Evolutionary conservation across 1,284 basidiomycete genomes (phyloP).

Genomic region (Malassezia cuniculi): DNA sequence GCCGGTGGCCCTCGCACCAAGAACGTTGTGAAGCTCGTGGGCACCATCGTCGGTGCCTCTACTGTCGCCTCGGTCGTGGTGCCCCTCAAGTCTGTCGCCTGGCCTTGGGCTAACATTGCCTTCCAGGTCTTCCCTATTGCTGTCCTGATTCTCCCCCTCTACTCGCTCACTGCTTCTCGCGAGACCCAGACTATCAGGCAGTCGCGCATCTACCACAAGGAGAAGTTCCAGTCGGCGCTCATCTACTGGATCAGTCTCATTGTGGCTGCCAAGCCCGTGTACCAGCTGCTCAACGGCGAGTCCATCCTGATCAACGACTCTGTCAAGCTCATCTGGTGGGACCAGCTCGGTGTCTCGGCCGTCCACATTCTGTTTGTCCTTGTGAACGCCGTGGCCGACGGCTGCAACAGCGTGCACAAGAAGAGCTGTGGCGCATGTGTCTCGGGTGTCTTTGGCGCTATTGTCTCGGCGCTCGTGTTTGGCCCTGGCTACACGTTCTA

Average conservation of each 20-base stretch:
- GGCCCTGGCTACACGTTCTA: constrained; percentile 12
- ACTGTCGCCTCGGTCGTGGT: not conserved
- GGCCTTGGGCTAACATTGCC: constrained; percentile 1
- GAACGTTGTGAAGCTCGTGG: not conserved
- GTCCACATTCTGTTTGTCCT: constrained; percentile 4
- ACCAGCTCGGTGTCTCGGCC: constrained; percentile 3
- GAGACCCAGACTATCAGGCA: too few species aligned
- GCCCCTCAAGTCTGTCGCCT: constrained; percentile 4
- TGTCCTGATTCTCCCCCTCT: not conserved
- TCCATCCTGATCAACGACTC: constrained; percentile 4
- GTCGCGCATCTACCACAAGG: constrained; percentile 5
- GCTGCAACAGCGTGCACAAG: not conserved
- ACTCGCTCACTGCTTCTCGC: not conserved
- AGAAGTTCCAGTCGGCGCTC: not conserved
- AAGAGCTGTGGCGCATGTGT: constrained; percentile 1
- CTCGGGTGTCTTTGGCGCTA: not conserved
- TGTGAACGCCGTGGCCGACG: constrained; percentile 10
- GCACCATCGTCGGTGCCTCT: not conserved
- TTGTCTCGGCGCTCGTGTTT: constrained; percentile 1
- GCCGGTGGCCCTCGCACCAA: constrained; percentile 1
- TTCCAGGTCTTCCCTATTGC: constrained; percentile 13
- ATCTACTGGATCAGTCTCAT: constrained; percentile 7
- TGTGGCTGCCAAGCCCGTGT: constrained; percentile 1
- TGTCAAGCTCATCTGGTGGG: constrained; percentile 10
- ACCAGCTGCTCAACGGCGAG: not conserved